Evolutionary conservation across 257 asterid species (phyloP).

Genomic region (Nicotiana otophora): DNA sequence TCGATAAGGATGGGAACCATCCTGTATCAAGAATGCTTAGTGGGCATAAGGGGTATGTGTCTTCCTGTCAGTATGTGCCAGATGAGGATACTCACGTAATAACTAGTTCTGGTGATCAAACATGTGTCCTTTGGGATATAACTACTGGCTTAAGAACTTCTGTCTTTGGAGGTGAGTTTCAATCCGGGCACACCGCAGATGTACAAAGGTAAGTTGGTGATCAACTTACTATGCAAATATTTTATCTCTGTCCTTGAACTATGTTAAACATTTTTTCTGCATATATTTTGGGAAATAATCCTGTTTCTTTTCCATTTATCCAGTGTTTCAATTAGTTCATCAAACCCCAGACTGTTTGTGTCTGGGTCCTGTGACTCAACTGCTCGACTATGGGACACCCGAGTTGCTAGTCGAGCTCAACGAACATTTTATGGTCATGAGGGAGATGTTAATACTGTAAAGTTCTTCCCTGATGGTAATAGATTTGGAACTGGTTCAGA

Average conservation of each 20-base stretch:
- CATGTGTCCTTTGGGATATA: conserved; percentile 96
- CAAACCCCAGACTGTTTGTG: conserved; percentile 76
- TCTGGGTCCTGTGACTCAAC: conserved; percentile 98
- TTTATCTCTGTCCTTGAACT: background rate
- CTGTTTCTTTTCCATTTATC: conserved; percentile 12
- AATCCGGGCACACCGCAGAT: conserved; percentile 92
- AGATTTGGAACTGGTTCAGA: conserved; percentile 94
- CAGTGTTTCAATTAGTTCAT: conserved; percentile 85
- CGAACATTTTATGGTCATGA: conserved; percentile 85
- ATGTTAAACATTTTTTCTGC: background rate
- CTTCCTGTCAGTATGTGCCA: conserved; percentile 94
- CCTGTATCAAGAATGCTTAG: conserved; percentile 79
- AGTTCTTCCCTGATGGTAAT: conserved; percentile 92
- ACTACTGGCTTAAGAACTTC: conserved; percentile 90
- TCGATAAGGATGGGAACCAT: conserved; percentile 77
- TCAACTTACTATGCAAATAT: background rate
- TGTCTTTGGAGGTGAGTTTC: conserved; percentile 96
- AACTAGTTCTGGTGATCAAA: conserved; percentile 94
- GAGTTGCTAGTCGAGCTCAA: conserved; percentile 98
- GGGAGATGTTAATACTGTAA: conserved; percentile 90
- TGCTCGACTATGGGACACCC: conserved; percentile 93
- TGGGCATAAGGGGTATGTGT: conserved; percentile 95
- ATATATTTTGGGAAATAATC: background rate
- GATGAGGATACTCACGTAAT: conserved; percentile 84
- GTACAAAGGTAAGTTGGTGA: conserved; percentile 57